Percentiles rank a stretch among this genome's conserved stretches.
Conservation (phyloP, 2,329 filamentous ascomycete genomes). For the Laburnicola sp. region DNA sequence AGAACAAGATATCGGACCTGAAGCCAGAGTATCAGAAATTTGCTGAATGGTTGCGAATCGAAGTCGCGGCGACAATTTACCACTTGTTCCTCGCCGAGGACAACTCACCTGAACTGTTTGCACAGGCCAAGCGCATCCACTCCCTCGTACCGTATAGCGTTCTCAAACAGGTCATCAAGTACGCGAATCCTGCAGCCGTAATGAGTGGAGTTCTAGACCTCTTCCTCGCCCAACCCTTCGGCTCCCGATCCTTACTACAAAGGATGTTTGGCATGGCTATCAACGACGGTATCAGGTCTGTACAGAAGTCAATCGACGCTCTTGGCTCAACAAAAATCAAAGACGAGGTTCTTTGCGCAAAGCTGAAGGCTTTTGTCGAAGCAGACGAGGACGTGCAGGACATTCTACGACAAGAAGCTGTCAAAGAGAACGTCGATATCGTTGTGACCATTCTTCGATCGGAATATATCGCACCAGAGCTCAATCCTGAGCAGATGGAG, state of each 20-base stretch:
- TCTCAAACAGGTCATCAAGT: slow-evolving; percentile 94
- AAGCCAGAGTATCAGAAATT: slow-evolving; percentile 98
- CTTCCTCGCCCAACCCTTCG: slow-evolving; percentile 94
- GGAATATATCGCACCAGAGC: slow-evolving; percentile 71
- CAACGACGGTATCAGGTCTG: slow-evolving; percentile 82
- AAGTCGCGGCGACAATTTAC: slow-evolving; percentile 94
- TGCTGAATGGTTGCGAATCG: slow-evolving; percentile 95
- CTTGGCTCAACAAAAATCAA: slow-evolving; percentile 72
- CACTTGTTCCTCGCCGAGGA: slow-evolving; percentile 97
- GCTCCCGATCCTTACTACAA: slow-evolving; percentile 85
- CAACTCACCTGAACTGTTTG: slow-evolving; percentile 94
- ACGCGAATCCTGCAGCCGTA: slow-evolving; percentile 93
- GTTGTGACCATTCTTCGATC: slow-evolving; percentile 83
- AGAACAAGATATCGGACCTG: slow-evolving; percentile 82
- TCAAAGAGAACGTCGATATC: slow-evolving; percentile 74
- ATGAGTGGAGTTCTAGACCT: slow-evolving; percentile 96
- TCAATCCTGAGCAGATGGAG: slow-evolving; percentile 75
- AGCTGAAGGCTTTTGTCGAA: slow-evolving; percentile 75
- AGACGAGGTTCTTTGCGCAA: slow-evolving; percentile 77
- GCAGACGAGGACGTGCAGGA: slow-evolving; percentile 75
- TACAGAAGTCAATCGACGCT: slow-evolving; percentile 83
- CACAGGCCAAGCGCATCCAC: slow-evolving; percentile 90
- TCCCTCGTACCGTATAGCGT: slow-evolving; percentile 90
- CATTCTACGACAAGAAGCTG: slow-evolving; percentile 72
- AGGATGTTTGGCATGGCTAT: slow-evolving; percentile 91